phyloP scores from a whole-genome alignment of 768 basidiomycete species.

The Phanerochaete carnosa region DNA sequence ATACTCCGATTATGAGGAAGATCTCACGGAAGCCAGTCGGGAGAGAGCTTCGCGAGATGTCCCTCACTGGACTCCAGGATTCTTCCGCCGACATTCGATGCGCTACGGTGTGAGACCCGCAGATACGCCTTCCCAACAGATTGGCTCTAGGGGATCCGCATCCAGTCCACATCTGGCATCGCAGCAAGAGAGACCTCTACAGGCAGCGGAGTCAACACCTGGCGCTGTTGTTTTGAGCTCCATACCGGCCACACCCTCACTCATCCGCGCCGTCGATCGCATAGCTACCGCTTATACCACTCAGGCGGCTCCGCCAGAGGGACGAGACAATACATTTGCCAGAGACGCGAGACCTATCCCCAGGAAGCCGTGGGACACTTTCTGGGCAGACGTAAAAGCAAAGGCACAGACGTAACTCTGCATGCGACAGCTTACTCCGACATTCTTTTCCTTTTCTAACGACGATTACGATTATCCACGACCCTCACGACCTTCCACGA shows the following conservation, averaged over 20 bases:
- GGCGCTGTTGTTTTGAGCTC: conserved; percentile 21
- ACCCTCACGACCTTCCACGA: conserved; percentile 1
- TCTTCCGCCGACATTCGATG: conserved; percentile 39
- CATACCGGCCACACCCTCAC: conserved; percentile 61
- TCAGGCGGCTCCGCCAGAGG: conserved; percentile 47
- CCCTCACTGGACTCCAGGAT: conserved; percentile 47
- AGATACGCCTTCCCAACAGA: no score
- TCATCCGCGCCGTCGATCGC: conserved; percentile 61
- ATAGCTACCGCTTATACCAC: conserved; percentile 39
- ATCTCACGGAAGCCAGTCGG: conserved; percentile 16
- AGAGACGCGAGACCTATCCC: not conserved
- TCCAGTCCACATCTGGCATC: no score
- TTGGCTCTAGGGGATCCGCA: no score
- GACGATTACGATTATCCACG: conserved; percentile 11
- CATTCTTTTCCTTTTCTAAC: not conserved
- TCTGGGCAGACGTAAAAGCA: conserved; percentile 12
- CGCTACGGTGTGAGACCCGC: conserved; percentile 7
- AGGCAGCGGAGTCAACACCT: not conserved
- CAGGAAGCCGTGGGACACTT: conserved; percentile 3
- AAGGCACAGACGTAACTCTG: conserved; percentile 2
- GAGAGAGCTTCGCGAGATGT: conserved; percentile 14
- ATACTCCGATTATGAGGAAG: conserved; percentile 33
- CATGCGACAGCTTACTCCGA: not conserved
- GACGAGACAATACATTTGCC: not conserved
- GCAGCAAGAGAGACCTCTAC: not conserved